Percentiles rank a stretch among this genome's conserved stretches.
These are phyloP conservation scores for Catharanthus roseus DNA, from an alignment of 257 asterid genomes.

Conservation along the genomic window DNA sequence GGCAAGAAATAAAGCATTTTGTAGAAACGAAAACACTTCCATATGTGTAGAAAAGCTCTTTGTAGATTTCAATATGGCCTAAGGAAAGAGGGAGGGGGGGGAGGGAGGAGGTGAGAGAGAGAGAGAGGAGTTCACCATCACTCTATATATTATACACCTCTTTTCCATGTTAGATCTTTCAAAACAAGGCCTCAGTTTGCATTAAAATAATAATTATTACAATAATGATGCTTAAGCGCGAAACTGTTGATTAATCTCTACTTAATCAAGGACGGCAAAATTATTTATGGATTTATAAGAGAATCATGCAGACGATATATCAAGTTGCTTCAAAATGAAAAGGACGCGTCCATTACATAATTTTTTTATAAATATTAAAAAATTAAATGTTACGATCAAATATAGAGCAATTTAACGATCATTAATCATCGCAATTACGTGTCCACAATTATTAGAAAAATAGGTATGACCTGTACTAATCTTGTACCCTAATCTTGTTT, in stretches of 20 bases:
- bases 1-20: neutral
- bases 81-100: neutral
- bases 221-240: neutral
- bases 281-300: neutral
- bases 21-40: neutral
- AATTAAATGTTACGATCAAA: neutral
- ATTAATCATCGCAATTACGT: conserved; percentile 12
- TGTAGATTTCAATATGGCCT: too few relatives aligned
- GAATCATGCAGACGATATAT: neutral
- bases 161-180: neutral
- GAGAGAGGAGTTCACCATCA: neutral
- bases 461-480: conserved; percentile 16
- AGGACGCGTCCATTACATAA: neutral
- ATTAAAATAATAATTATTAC: neutral
- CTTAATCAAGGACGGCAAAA: conserved; percentile 8
- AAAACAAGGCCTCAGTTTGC: neutral
- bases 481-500: conserved; percentile 4
- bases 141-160: neutral
- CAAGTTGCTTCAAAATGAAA: conserved; percentile 11
- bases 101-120: neutral
- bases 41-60: neutral
- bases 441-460: conserved; percentile 1
- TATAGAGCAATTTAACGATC: conserved; percentile 3
- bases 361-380: neutral
- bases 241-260: neutral